Base-by-base conservation (phyloP, 108 stramenopile species). In the Cyclotella baltica region DNA sequence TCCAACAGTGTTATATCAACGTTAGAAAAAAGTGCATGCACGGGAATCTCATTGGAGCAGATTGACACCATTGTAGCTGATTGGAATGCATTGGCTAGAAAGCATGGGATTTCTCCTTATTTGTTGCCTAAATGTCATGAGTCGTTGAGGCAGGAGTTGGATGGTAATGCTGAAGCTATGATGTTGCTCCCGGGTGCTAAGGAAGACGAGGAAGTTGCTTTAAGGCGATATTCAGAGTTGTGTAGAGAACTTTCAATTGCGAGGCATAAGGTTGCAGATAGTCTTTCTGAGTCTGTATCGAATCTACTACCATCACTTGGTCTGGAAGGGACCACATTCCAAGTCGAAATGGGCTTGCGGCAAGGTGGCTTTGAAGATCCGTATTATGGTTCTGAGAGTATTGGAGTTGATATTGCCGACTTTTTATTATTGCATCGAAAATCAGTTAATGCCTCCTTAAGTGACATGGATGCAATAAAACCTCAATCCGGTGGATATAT, bases 41-140 rank as follows among this genome's bases (percentile, higher is more conserved):
- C 53, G 31, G 88, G 88, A 22, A 64, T 87, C 25, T 75, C 88
- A 35, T 36, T 85, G 40, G 93, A 94, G 58, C 84, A 80, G n/a
- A 34, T 94, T 28, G 83, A 87, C 51, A 76, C 64, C 19, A 76
- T 88, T 40, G 70, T 94, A 63, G 74, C 85, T 11, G 93, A 94
- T 71, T 94, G 93, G 93, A 91, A 88, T 79, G 72, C 81, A 13
- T 70, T 94, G 66, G 85, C 91, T 25, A 77, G 93, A 57, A 94
- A 94, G 59, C 93, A 94, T 78, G 91, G 88, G 0, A 83, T 94
- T 36, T 71, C 87, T 43, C 81, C 89, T 1, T 84, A 83, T 47
- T 53, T 68, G 18, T 66, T 94, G 18, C 90, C 91, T 33, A 73
- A 70, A 28, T 92, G 91, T 64, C 93, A 94, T 61, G 34, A 63